A percentile compares a stretch with the other conserved stretches of the same genome.
phyloP scores from a whole-genome alignment of 2,329 filamentous ascomycete species.

The Periglandula ipomoeae region DNA sequence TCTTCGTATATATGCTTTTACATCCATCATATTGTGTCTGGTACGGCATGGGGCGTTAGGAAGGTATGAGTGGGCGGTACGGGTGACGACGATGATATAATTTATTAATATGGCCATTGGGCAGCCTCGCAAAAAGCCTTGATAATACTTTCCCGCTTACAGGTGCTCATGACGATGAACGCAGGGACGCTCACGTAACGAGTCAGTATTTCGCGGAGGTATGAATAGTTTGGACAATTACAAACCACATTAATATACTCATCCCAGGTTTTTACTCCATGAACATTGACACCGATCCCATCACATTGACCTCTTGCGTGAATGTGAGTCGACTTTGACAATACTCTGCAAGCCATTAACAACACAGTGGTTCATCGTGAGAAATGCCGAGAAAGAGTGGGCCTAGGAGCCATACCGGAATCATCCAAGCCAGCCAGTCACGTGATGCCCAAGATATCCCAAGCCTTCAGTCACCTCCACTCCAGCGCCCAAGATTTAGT shows the following conservation, averaged over 20 bases:
- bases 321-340: too few species aligned
- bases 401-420: too few species aligned
- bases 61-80: background rate
- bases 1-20: slow-evolving; percentile 1
- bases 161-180: slow-evolving; percentile 3
- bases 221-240: background rate
- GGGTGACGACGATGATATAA: slow-evolving; percentile 1
- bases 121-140: background rate
- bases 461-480: background rate
- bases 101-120: background rate
- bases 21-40: slow-evolving; percentile 6
- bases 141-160: background rate
- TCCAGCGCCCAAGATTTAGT: background rate
- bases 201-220: background rate
- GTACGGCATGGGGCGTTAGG: slow-evolving; percentile 8
- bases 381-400: too few species aligned
- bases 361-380: too few species aligned
- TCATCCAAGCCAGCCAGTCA: background rate
- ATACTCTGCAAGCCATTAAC: too few species aligned
- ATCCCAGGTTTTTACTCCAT: too few species aligned
- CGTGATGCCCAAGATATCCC: background rate
- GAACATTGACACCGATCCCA: too few species aligned
- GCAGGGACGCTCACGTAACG: background rate
- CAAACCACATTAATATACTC: background rate
- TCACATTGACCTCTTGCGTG: too few species aligned